Base-by-base conservation (phyloP, 768 basidiomycete species). In the Lactarius hengduanensis region DNA sequence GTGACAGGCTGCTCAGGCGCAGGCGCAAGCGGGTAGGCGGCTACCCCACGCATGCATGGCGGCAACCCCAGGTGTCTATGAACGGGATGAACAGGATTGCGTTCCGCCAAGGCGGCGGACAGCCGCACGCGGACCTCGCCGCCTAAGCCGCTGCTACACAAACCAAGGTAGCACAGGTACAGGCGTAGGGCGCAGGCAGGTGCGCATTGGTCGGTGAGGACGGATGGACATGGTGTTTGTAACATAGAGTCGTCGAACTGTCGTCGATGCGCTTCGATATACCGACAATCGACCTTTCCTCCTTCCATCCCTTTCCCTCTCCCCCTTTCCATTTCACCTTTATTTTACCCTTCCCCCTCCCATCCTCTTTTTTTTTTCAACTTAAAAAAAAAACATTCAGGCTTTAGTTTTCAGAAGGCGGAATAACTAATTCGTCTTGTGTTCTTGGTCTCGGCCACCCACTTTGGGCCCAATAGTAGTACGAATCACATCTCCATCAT, bases 101-200 rank as follows among this genome's bases (percentile, higher is more conserved):
- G 57, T 63, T 63, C 40, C 57, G 34, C 22, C 57, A 58, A 28
- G 9, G 40, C 20, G 57, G 53, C 56, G 65, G 47, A 4, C 61
- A 61, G 22, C 47, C 26, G 26, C 62, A 56, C 22, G 45, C 36
- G 36, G 5, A 47, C 20, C 34, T 67, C 15, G 16, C 13, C 15
- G 40, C 38, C 2, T 20, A 45, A 7, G 32, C 47, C 8, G 60
- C 55, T 1, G 26, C 26, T 26, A 26, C 26, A 26, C 57, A 64
- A 38, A 57, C 2, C 57, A 63, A 36, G 62, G 64, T 16, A 58
- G 26, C 28, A 28, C 28, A 28, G 9, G 56, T 70, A 3, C 70
- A 73, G 18, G 43, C 58, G 3, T 62, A 72, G 43, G 61, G 65
- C 15, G 57, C 65, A 20, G 61, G 65, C 65, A 16, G 61, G 65